phyloP scores from a whole-genome alignment of 1,139 yeast species.

The Lodderomyces theae region DNA sequence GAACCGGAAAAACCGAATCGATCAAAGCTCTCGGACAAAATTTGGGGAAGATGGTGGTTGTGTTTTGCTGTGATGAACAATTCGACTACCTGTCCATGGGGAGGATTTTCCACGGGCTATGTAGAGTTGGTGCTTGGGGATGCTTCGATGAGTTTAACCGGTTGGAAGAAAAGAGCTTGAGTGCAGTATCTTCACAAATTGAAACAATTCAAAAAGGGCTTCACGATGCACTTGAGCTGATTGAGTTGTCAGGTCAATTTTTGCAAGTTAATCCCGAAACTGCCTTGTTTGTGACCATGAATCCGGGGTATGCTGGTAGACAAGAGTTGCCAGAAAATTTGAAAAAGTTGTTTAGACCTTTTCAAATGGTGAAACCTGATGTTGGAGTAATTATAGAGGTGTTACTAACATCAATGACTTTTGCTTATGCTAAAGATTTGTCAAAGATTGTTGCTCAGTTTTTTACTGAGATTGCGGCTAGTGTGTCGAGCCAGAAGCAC shows the following conservation, averaged over 20 bases:
- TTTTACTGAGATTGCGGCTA: slow-evolving; percentile 40
- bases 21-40: slow-evolving; percentile 80
- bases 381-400: slow-evolving; percentile 67
- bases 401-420: slow-evolving; percentile 71
- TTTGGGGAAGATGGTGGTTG: slow-evolving; percentile 78
- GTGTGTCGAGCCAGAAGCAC: slow-evolving; percentile 59
- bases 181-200: slow-evolving; percentile 84
- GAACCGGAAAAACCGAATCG: slow-evolving; percentile 95
- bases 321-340: slow-evolving; percentile 81
- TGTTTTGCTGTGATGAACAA: slow-evolving; percentile 87
- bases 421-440: slow-evolving; percentile 45
- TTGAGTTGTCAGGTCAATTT: slow-evolving; percentile 49
- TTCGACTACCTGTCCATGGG: slow-evolving; percentile 83
- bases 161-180: slow-evolving; percentile 64
- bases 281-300: slow-evolving; percentile 87
- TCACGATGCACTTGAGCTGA: slow-evolving; percentile 21
- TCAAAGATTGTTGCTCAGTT: slow-evolving; percentile 55
- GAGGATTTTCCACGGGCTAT: slow-evolving; percentile 76
- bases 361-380: slow-evolving; percentile 77
- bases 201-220: slow-evolving; percentile 63
- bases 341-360: slow-evolving; percentile 72
- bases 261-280: slow-evolving; percentile 49
- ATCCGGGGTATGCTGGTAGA: slow-evolving; percentile 87
- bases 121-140: slow-evolving; percentile 90
- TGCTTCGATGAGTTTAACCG: slow-evolving; percentile 96